Percentiles rank a stretch among this genome's conserved stretches.
Evolutionary conservation across 164 flowering plant genomes (phyloP).

Genomic region (Tetracentron sinense): DNA sequence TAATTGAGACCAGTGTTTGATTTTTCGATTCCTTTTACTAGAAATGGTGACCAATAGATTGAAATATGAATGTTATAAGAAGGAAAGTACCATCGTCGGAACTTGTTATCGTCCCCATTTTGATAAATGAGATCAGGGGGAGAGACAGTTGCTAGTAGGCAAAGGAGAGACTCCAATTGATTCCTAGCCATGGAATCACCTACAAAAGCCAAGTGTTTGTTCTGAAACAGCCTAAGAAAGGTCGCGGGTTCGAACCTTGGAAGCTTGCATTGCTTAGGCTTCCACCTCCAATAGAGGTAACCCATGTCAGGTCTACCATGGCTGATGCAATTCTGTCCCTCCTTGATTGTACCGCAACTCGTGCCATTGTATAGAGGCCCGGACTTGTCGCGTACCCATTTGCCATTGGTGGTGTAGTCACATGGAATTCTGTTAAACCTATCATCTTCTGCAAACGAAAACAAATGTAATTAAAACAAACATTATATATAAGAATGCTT

Average conservation of each 20-base stretch:
- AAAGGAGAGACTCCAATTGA: conserved; percentile 57
- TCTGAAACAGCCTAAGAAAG: conserved; percentile 26
- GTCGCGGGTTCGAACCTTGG: conserved; percentile 32
- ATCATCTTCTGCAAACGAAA: conserved; percentile 12
- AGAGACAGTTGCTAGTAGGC: conserved; percentile 30
- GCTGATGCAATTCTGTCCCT: conserved; percentile 55
- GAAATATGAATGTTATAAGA: conserved; percentile 42
- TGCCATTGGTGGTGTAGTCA: conserved; percentile 58
- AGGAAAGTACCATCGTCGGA: conserved; percentile 43
- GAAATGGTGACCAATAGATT: conserved; percentile 41
- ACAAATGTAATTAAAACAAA: too few relatives aligned
- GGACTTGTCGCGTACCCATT: conserved; percentile 56
- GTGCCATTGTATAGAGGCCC: conserved; percentile 78
- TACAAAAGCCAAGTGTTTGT: conserved; percentile 42
- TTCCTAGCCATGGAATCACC: conserved; percentile 59
- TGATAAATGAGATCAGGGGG: not conserved
- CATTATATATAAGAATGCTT: too few relatives aligned
- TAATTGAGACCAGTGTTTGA: conserved; percentile 28
- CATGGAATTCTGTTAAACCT: conserved; percentile 34
- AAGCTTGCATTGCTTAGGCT: conserved; percentile 43
- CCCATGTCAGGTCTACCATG: conserved; percentile 44
- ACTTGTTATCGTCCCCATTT: conserved; percentile 40
- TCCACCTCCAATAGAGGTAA: conserved; percentile 61
- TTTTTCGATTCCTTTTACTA: conserved; percentile 32
- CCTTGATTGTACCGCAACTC: conserved; percentile 72